Base-by-base conservation (phyloP, 345 rosid genomes). In the Capsella bursapastoris region DNA sequence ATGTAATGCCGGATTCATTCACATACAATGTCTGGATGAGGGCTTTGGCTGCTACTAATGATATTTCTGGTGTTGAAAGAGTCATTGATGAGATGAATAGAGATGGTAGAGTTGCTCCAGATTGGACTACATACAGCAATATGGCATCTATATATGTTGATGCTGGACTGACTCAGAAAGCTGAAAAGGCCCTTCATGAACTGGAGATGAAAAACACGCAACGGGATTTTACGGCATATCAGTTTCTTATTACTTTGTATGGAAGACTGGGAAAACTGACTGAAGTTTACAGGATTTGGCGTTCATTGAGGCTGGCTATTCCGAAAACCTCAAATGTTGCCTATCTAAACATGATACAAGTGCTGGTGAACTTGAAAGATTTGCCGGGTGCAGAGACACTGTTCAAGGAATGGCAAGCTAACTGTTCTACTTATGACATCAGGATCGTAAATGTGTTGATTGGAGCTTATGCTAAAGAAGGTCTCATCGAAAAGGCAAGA, bases 1-100 rank as follows among this genome's bases (percentile, higher is more conserved):
- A 81, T 72, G 66, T 84, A 6, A 78, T 76, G 88, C 93, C 72
- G 2, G 98, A 92, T 80, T 79, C 86, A 0, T 92, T 72, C 74
- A 80, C 94, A 0, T 92, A 92, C 75, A 92, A 92, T 83, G 86
- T 90, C 8, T 95, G 98, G 99, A 95, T 92, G 97, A 92, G 99
- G 73, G 89, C 92, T 51, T 75, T 90, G 58, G 98, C 99, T 79
- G 86, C 94, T 38, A 73, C 62, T 13, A 72, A 87, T 51, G 94
- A 92, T 78, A 72, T 84, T 55, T 88, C 82, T 40, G 97, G 97
- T 59, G 92, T 80, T 64, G 99, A 95, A 69, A 89, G 96, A 77
- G 92, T 90, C 10, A 66, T 88, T 0, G 99, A 90, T 3, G 97
- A 90, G 82, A 89, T 92, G 93, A 89, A 78, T 80, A 89, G 93